Evolutionary conservation across 2,329 filamentous ascomycete species (phyloP).

Genomic region (Cladosporium velox): DNA sequence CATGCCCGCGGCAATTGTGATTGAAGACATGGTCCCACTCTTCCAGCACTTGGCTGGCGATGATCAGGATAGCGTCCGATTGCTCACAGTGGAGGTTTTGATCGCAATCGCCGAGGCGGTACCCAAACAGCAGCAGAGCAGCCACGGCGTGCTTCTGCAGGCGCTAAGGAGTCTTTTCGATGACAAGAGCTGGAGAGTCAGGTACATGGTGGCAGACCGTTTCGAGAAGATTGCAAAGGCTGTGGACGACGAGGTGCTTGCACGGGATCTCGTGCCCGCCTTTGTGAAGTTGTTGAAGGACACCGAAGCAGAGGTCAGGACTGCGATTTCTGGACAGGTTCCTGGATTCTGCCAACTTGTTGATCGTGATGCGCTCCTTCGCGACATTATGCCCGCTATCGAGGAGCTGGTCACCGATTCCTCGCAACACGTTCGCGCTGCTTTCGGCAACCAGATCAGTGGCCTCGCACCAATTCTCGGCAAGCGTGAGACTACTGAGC

Average conservation of each 20-base stretch:
- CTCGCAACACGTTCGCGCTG: conserved; percentile 94
- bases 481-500: conserved; percentile 98
- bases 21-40: conserved; percentile 98
- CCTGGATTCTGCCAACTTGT: conserved; percentile 89
- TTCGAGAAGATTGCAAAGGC: conserved; percentile 99
- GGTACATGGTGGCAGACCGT: conserved; percentile 98
- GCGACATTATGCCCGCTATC: conserved; percentile 94
- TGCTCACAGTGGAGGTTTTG: conserved; percentile 93
- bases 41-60: conserved; percentile 96
- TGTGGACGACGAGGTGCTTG: conserved; percentile 94
- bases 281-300: conserved; percentile 98
- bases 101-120: conserved; percentile 96
- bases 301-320: conserved; percentile 95
- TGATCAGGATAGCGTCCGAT: conserved; percentile 94
- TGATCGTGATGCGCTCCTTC: conserved; percentile 82
- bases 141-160: conserved; percentile 88
- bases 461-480: conserved; percentile 94
- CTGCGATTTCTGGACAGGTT: conserved; percentile 95
- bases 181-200: conserved; percentile 98
- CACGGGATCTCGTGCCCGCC: conserved; percentile 88
- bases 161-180: conserved; percentile 92
- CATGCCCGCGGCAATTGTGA: conserved; percentile 86
- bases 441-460: conserved; percentile 94
- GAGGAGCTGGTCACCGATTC: conserved; percentile 95
- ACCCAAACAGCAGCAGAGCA: conserved; percentile 96